Percentiles rank a stretch among this genome's conserved stretches.
Evolutionary conservation across 345 rosid genomes (phyloP).

Genomic region (Corymbia maculata): DNA sequence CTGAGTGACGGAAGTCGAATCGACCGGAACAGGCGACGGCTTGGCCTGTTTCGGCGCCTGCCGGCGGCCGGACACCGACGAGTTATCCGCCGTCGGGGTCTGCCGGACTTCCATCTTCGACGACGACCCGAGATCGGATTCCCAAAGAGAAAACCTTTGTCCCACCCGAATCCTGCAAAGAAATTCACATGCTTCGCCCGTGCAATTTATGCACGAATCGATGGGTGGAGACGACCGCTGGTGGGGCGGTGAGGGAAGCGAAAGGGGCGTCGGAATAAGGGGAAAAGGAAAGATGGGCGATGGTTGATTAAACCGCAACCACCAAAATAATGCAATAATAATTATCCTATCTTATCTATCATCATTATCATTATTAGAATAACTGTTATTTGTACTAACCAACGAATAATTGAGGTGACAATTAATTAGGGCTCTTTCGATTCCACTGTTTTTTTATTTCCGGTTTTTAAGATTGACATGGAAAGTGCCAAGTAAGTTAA

Average conservation of each 20-base stretch:
- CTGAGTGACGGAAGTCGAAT: slow-evolving; percentile 43
- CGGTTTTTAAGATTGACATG: too few species aligned
- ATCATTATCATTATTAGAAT: not conserved
- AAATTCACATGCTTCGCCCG: not conserved
- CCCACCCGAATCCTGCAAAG: not conserved
- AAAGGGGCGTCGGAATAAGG: not conserved
- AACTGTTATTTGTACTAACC: not conserved
- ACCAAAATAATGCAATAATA: not conserved
- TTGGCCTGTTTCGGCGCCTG: slow-evolving; percentile 24
- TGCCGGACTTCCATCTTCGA: slow-evolving; percentile 37
- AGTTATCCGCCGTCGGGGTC: slow-evolving; percentile 27
- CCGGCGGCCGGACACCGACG: slow-evolving; percentile 17
- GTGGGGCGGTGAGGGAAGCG: not conserved
- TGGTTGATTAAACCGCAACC: not conserved
- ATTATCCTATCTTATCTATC: not conserved
- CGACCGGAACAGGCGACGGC: slow-evolving; percentile 18
- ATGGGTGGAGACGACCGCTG: not conserved
- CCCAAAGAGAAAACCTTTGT: not conserved
- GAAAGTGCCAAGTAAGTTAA: too few species aligned
- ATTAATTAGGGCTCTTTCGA: not conserved
- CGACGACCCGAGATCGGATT: not conserved
- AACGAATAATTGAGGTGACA: not conserved
- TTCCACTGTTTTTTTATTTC: not conserved
- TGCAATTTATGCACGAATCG: not conserved
- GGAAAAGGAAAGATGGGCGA: not conserved